Percentiles rank a stretch among this genome's conserved stretches.
Evolutionary conservation across 1,284 basidiomycete species (phyloP).

Genomic region (Trametes versicolor): DNA sequence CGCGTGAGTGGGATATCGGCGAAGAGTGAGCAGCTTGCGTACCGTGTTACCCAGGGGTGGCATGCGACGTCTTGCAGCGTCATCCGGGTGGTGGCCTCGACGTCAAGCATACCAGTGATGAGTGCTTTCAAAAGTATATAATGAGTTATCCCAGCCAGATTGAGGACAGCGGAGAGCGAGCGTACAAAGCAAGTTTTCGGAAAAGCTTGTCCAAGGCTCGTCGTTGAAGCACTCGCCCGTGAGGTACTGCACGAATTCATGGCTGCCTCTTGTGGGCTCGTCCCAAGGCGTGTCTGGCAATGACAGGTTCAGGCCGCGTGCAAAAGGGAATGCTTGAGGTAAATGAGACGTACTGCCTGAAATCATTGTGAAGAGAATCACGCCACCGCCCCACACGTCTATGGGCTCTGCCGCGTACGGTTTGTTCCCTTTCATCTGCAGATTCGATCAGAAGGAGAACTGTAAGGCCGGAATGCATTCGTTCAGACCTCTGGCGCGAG

Average conservation of each 20-base stretch:
- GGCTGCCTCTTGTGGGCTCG: constrained; percentile 83
- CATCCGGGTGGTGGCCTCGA: constrained; percentile 78
- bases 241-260: constrained; percentile 84
- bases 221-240: constrained; percentile 81
- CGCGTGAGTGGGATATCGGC: not conserved
- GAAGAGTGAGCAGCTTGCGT: constrained; percentile 25
- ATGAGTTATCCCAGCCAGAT: not conserved
- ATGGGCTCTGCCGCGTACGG: constrained; percentile 92
- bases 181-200: constrained; percentile 68
- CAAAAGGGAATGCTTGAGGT: not conserved
- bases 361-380: constrained; percentile 94
- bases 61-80: constrained; percentile 74
- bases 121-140: constrained; percentile 59
- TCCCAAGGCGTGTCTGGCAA: constrained; percentile 95
- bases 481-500: constrained; percentile 87
- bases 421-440: constrained; percentile 42
- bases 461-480: not conserved
- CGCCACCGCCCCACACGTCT: constrained; percentile 96
- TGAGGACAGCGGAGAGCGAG: constrained; percentile 18
- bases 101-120: constrained; percentile 75
- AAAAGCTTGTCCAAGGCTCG: constrained; percentile 86
- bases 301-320: not conserved
- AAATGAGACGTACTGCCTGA: constrained; percentile 83
- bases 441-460: constrained; percentile 24
- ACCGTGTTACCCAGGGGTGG: constrained; percentile 88